A percentile compares a stretch with the other conserved stretches of the same genome.
Evolutionary conservation across 805 yeast species (phyloP).

Genomic region (Priceomyces castillae): DNA sequence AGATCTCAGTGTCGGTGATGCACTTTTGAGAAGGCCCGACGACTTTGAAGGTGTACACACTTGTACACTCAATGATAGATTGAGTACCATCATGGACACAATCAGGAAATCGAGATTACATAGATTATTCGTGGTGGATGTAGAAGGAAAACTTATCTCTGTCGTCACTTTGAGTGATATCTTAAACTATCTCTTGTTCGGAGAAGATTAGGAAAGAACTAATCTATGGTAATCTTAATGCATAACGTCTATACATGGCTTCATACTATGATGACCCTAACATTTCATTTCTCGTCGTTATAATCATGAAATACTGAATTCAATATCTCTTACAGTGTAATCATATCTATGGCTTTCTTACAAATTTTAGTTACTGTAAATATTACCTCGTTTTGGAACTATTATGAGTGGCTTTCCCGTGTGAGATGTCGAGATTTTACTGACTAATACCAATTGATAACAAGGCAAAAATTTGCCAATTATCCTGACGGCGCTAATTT

Average conservation of each 20-base stretch:
- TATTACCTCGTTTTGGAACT: neutral
- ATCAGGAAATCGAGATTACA: conserved; percentile 89
- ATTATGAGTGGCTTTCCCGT: neutral
- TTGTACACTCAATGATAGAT: conserved; percentile 81
- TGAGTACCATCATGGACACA: conserved; percentile 89
- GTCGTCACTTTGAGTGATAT: conserved; percentile 92
- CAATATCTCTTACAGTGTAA: too few relatives aligned
- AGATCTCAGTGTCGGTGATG: conserved; percentile 91
- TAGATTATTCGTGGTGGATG: conserved; percentile 88
- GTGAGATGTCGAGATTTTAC: neutral
- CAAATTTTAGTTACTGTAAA: neutral
- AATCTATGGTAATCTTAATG: neutral
- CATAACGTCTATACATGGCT: conserved; percentile 3
- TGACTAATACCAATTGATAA: neutral
- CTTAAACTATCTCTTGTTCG: conserved; percentile 73
- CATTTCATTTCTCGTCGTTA: too few relatives aligned
- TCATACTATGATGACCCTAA: too few relatives aligned
- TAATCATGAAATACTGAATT: too few relatives aligned
- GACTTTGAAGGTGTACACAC: conserved; percentile 98
- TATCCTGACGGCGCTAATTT: neutral
- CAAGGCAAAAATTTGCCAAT: neutral
- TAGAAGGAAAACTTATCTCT: conserved; percentile 71
- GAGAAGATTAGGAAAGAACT: conserved; percentile 36
- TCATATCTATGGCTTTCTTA: too few relatives aligned
- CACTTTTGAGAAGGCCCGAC: conserved; percentile 86